Evolutionary conservation across 768 basidiomycete genomes (phyloP).

Genomic region (Tephrocybe sp.): DNA sequence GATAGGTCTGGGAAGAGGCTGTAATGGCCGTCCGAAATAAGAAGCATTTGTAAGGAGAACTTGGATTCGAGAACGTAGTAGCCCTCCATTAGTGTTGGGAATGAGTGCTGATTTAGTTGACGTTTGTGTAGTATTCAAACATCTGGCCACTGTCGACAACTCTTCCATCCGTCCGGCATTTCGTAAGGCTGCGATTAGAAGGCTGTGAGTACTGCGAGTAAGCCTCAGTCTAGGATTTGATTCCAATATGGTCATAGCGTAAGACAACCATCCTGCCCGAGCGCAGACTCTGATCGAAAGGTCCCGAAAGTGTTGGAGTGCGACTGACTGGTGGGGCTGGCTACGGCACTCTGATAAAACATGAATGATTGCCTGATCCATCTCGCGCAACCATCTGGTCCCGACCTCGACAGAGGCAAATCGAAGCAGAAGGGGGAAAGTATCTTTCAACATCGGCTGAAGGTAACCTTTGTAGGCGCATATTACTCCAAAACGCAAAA

Average conservation of each 20-base stretch:
- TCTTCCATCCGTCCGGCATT: conserved; percentile 1
- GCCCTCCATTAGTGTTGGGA: neutral
- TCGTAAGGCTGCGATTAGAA: conserved; percentile 7
- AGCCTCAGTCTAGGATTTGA: conserved; percentile 8
- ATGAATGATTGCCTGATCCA: conserved; percentile 11
- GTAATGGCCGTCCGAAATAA: neutral
- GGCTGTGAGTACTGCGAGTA: conserved; percentile 1
- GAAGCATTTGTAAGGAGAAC: neutral
- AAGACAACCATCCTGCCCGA: conserved; percentile 15
- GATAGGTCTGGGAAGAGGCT: neutral
- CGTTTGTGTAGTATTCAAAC: neutral
- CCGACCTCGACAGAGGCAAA: conserved; percentile 8
- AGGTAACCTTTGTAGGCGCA: conserved; percentile 21
- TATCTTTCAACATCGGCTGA: conserved; percentile 13
- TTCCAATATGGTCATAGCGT: conserved; percentile 8
- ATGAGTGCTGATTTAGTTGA: neutral
- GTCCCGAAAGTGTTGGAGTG: conserved; percentile 5
- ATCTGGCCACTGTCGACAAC: conserved; percentile 1
- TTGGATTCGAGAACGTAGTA: neutral
- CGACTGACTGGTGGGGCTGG: neutral
- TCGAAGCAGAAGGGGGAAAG: conserved; percentile 12
- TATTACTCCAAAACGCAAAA: conserved; percentile 18
- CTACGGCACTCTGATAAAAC: neutral
- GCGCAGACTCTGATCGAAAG: conserved; percentile 14
- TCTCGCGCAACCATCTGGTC: conserved; percentile 5